Base-by-base conservation (phyloP, 306 rosid species). In the Lathyrus aphaca region DNA sequence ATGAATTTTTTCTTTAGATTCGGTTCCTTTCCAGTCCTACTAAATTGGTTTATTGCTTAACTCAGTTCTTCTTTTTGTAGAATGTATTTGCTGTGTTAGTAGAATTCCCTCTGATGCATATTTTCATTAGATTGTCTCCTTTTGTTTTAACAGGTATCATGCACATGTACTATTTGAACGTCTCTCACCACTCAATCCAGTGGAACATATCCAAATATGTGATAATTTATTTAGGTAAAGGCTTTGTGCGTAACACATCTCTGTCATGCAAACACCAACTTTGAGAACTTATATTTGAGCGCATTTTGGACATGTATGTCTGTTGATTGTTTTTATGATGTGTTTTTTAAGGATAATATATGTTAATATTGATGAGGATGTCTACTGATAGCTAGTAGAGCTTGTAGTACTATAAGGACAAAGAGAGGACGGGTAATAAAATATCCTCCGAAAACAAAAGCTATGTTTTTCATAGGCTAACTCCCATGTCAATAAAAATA, bases 161-260 rank as follows among this genome's bases (percentile, higher is more conserved):
- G 94, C 99, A 59, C 86, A 87, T 67, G 13, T 86, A 40, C 83
- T 94, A 50, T 88, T 91, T 80, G 92, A 80, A 32, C 89, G 92
- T 59, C 92, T 94, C 55, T 83, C 95, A 59, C 83, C 87, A 17
- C 89, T 90, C 69, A 89, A 94, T 80, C 86, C 97, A 5, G 92
- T 94, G 82, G 97, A 94, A 74, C 97, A 88, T 82, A 64, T 70
- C 68, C 91, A 86, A 84, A 94, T 94, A 45, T 91, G 99, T 78
- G 83, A 82, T 72, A 86, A 88, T 77, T 77, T 94, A 81, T 87
- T 94, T 64, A 86, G 99, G 99, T 94, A 88, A 84, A 84, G 79
- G 42, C 63, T 40, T n/a, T 48, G 42, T 61, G n/a, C 62, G 4
- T 29, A 42, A 19, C 66, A 15, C 53, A 15, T 39, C 43, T 40